Conservation (phyloP, 495 filamentous ascomycete genomes). For the Barbatosphaeria neglecta region DNA sequence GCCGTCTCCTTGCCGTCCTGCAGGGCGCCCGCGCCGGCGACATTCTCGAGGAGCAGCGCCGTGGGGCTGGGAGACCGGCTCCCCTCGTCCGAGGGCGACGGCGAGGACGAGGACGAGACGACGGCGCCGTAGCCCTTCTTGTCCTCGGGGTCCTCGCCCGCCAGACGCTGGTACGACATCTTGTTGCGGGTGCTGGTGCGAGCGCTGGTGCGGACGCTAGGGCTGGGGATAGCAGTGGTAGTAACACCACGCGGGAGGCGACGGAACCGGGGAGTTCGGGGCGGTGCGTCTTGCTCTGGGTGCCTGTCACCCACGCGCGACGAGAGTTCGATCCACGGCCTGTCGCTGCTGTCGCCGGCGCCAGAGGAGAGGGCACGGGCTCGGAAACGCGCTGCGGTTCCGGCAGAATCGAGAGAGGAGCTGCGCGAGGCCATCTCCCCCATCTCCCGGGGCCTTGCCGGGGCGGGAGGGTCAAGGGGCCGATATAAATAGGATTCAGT, state of each 20-base stretch:
- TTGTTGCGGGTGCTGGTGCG: not conserved
- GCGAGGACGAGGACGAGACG: not conserved
- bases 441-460: not conserved
- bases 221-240: no score
- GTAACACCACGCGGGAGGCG: no score
- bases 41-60: not conserved
- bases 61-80: not conserved
- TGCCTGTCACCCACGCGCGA: not conserved
- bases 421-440: not conserved
- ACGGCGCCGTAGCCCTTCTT: not conserved
- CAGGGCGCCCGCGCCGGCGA: not conserved
- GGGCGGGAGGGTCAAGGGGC: not conserved
- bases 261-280: not conserved
- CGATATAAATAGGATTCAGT: not conserved
- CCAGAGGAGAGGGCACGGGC: not conserved
- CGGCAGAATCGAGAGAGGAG: not conserved
- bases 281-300: not conserved
- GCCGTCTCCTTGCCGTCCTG: not conserved
- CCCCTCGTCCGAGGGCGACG: not conserved
- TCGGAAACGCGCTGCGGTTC: not conserved
- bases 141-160: not conserved
- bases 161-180: not conserved
- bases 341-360: not conserved
- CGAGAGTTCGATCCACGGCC: not conserved
- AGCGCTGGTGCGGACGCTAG: no score